Evolutionary conservation across 1,284 basidiomycete species (phyloP).

Genomic region (Fomitiporia mediterranea): DNA sequence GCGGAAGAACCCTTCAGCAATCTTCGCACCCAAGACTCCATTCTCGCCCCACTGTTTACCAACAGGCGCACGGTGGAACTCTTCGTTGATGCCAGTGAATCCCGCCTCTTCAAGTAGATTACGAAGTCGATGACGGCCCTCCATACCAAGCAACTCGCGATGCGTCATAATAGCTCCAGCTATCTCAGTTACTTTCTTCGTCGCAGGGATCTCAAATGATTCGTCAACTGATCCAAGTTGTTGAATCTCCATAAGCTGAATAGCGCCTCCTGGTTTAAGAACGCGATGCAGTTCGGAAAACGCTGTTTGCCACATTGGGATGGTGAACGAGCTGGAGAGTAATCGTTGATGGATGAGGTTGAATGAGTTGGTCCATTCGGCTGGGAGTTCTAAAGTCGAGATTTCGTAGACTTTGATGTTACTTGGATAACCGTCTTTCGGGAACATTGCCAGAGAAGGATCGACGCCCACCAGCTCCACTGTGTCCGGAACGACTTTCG

Average conservation of each 20-base stretch:
- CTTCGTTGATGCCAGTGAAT: background rate
- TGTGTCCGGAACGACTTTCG: background rate
- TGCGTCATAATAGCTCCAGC: background rate
- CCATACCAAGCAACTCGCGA: background rate
- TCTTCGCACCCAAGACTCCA: constrained; percentile 2
- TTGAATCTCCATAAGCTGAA: constrained; percentile 28
- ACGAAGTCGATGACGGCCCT: background rate
- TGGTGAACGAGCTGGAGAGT: constrained; percentile 28
- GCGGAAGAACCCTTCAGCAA: background rate
- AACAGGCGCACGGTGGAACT: background rate
- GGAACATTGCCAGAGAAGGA: constrained; percentile 9
- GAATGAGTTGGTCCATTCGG: constrained; percentile 27
- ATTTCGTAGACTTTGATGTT: constrained; percentile 5
- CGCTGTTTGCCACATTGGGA: constrained; percentile 26
- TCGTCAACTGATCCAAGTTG: background rate
- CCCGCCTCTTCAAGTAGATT: constrained; percentile 6
- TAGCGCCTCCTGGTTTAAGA: constrained; percentile 29
- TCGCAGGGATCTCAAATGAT: background rate
- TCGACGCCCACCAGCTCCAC: constrained; percentile 12
- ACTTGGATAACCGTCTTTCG: constrained; percentile 6
- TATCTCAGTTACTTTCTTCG: background rate
- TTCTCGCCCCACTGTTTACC: constrained; percentile 7
- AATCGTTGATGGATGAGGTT: constrained; percentile 32
- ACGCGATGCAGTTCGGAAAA: constrained; percentile 30
- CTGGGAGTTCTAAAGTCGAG: constrained; percentile 7